Evolutionary conservation across 768 basidiomycete species (phyloP).

Genomic region (Boletus reticuloceps): DNA sequence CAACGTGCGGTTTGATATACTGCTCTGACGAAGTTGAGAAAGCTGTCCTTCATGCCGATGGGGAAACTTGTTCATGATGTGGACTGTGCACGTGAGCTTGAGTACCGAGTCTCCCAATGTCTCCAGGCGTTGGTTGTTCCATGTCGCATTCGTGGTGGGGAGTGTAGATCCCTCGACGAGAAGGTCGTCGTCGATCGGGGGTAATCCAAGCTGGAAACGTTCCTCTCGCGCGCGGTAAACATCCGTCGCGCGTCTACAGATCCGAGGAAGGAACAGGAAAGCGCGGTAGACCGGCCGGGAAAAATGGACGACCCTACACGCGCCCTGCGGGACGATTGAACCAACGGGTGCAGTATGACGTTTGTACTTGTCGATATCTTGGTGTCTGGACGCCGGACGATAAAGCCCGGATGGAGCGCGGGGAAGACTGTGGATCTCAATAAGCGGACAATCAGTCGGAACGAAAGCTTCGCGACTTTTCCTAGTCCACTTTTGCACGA

Average conservation of each 20-base stretch:
- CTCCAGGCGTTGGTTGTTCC: slow-evolving; percentile 83
- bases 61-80: slow-evolving; percentile 74
- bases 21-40: slow-evolving; percentile 56
- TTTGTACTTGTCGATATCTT: slow-evolving; percentile 27
- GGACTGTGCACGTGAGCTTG: slow-evolving; percentile 71
- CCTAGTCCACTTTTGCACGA: slow-evolving; percentile 51
- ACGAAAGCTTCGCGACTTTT: slow-evolving; percentile 44
- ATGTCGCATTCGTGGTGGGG: slow-evolving; percentile 59
- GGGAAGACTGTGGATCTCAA: slow-evolving; percentile 50
- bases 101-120: slow-evolving; percentile 85
- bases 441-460: slow-evolving; percentile 55
- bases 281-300: slow-evolving; percentile 47
- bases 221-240: slow-evolving; percentile 57
- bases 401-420: slow-evolving; percentile 44
- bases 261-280: slow-evolving; percentile 59
- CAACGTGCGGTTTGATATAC: slow-evolving; percentile 70
- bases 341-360: slow-evolving; percentile 24
- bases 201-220: slow-evolving; percentile 55
- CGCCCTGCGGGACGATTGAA: slow-evolving; percentile 40
- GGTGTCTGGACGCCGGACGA: slow-evolving; percentile 26
- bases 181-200: slow-evolving; percentile 52
- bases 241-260: slow-evolving; percentile 66
- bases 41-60: slow-evolving; percentile 84
- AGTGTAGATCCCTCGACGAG: slow-evolving; percentile 76
- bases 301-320: slow-evolving; percentile 56